A percentile compares a stretch with the other conserved stretches of the same genome.
phyloP scores from a whole-genome alignment of 148 eudicot species.

The Talinum fruticosum region DNA sequence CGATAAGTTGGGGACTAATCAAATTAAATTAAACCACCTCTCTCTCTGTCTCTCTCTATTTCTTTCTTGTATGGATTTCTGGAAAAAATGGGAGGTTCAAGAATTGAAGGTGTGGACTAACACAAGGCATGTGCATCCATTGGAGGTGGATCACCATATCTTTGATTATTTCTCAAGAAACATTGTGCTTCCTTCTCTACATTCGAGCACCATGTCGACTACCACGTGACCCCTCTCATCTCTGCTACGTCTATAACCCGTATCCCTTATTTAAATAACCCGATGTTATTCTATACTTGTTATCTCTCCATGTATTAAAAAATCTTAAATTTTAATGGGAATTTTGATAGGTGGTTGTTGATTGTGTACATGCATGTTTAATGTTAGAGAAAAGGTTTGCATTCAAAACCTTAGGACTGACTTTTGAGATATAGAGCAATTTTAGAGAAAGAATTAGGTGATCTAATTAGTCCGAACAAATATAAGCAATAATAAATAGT shows the following conservation, averaged over 20 bases:
- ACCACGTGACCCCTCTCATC: conserved; percentile 32
- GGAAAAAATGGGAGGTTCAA: conserved; percentile 11
- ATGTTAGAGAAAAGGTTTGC: too few relatives aligned
- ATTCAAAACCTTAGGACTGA: too few relatives aligned
- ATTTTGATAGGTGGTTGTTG: too few relatives aligned
- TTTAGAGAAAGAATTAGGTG: conserved; percentile 18
- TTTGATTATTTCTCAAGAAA: conserved; percentile 27
- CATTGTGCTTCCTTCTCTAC: conserved; percentile 29
- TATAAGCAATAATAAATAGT: conserved; percentile 4
- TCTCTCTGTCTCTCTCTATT: background rate
- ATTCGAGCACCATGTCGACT: conserved; percentile 37
- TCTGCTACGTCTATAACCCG: background rate
- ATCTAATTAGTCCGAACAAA: conserved; percentile 15
- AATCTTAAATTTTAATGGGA: too few relatives aligned
- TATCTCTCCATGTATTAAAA: too few relatives aligned
- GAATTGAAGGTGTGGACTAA: conserved; percentile 20
- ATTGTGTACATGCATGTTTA: too few relatives aligned
- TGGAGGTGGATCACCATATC: conserved; percentile 27
- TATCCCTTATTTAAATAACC: conserved; percentile 15
- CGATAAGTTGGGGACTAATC: conserved; percentile 26
- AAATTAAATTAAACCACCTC: conserved; percentile 1
- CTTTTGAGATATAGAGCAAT: conserved; percentile 24
- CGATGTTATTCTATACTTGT: too few relatives aligned
- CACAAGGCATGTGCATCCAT: conserved; percentile 16
- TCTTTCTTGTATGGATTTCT: conserved; percentile 1